Evolutionary conservation across 1,284 basidiomycete species (phyloP).

Genomic region (Sanguinoderma infundibulare): DNA sequence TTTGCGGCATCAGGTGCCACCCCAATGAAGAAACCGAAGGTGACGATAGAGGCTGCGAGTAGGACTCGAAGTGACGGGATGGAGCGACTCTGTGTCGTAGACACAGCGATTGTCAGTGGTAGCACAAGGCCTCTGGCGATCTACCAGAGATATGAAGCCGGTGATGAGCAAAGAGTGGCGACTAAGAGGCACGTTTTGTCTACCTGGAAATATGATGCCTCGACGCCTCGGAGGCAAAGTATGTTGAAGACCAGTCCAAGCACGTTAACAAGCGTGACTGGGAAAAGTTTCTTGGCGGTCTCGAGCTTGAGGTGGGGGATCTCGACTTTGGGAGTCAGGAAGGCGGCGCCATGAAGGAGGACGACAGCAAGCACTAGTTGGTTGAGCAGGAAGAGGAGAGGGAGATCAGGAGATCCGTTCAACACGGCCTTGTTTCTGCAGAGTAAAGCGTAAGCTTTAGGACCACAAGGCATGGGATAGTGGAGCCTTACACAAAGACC

Average conservation of each 20-base stretch:
- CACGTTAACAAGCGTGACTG: constrained; percentile 70
- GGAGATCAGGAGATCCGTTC: constrained; percentile 66
- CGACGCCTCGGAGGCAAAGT: constrained; percentile 74
- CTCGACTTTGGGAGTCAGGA: constrained; percentile 52
- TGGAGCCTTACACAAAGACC: constrained; percentile 61
- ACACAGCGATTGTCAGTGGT: constrained; percentile 73
- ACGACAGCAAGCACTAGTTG: constrained; percentile 73
- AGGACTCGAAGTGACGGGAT: constrained; percentile 54
- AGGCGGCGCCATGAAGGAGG: constrained; percentile 57
- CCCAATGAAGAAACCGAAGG: constrained; percentile 67
- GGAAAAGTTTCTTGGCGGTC: constrained; percentile 60
- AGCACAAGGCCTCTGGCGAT: constrained; percentile 81
- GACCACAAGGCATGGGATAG: not conserved
- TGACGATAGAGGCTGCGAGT: constrained; percentile 58
- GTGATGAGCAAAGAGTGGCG: not conserved
- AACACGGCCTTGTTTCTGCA: constrained; percentile 77
- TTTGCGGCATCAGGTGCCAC: constrained; percentile 50
- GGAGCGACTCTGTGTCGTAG: constrained; percentile 53
- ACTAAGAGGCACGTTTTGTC: constrained; percentile 6
- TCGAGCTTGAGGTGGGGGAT: constrained; percentile 57
- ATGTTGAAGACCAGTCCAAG: constrained; percentile 80
- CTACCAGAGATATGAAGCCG: constrained; percentile 39
- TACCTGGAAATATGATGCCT: constrained; percentile 80
- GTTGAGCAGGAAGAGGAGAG: constrained; percentile 69
- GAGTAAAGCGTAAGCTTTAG: too few species aligned